Evolutionary conservation across 371 early-diverging fungal genomes (phyloP).

Genomic region (Umbelopsis sp.): DNA sequence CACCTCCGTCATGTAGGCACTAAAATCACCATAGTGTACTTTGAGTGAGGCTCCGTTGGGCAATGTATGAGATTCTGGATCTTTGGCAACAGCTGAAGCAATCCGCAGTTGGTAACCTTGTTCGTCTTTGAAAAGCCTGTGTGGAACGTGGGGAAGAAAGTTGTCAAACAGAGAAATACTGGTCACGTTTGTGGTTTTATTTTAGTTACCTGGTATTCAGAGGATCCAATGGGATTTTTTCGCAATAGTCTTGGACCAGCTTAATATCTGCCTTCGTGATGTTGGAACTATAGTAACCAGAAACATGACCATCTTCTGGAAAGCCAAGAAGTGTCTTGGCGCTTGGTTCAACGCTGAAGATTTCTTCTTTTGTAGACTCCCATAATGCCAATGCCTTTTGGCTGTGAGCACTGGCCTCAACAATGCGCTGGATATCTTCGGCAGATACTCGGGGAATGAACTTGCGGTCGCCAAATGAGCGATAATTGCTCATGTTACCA

Average conservation of each 20-base stretch:
- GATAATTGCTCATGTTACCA: conserved; percentile 63
- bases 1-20: conserved; percentile 41
- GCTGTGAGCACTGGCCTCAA: conserved; percentile 32
- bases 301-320: conserved; percentile 63
- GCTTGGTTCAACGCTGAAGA: conserved; percentile 45
- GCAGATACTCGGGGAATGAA: conserved; percentile 57
- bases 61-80: conserved; percentile 24
- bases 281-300: conserved; percentile 58
- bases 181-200: neutral
- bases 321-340: conserved; percentile 56
- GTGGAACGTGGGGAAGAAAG: neutral
- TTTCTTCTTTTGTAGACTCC: conserved; percentile 32
- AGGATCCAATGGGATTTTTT: conserved; percentile 38
- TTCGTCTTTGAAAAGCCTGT: conserved; percentile 47
- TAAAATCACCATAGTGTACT: conserved; percentile 57
- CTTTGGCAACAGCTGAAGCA: conserved; percentile 45
- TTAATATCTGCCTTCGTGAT: conserved; percentile 57
- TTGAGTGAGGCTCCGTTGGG: conserved; percentile 41
- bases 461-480: conserved; percentile 67
- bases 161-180: too few species aligned
- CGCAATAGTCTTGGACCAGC: conserved; percentile 51
- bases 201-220: conserved; percentile 38
- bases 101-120: conserved; percentile 33
- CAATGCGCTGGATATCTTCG: conserved; percentile 42
- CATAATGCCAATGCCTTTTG: conserved; percentile 35